Evolutionary conservation across 2,329 filamentous ascomycete species (phyloP), one percentile per base, ranked within the genome.

Genomic region (Setomelanomma holmii): DNA sequence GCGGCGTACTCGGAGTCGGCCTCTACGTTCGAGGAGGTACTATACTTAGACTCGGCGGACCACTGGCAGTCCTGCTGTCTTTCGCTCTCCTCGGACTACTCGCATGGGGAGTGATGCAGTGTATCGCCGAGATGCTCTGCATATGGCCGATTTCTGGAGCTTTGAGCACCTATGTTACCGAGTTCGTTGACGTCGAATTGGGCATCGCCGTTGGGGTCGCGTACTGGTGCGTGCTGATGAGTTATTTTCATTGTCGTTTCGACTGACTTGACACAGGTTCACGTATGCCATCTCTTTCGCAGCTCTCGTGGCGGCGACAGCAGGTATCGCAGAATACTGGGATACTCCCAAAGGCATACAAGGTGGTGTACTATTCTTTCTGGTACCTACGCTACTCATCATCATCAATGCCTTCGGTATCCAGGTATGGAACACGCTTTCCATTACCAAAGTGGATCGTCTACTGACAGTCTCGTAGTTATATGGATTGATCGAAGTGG

Each of bases 111-210:
- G 50, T 53, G 1, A 53, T 49, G 50, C 44, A 48, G 40, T 53
- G 44, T 24, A 53, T 53, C 39, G 45, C 50, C 12, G 50, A 53
- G 17, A 48, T 53, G 50, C 44, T 53, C 6, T 53, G 44, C 24
- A 53, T 53, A 20, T 49, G 50, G 45, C 50, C 70, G 4, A 60
- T 74, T 12, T 69, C 69, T 1, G 69, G 71, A 19, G 69, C 70
- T 2, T 27, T 74, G 19, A 64, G 64, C 5, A 62, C 68, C 36
- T 74, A 69, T 36, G 68, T 73, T 8, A 61, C 68, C 45, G 66
- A 67, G 45, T 74, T 72, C 47, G 64, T 74, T 7, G 69, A 74
- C 35, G 56, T 51, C 8, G 70, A 73, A 33, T 54, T 74, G n/a
- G 70, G 69, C 5, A 68, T 72, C 21, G 61, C 61, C 5, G 63